phyloP scores from a whole-genome alignment of 371 early-diverging fungal genomes.

The Mortierella sp. region DNA sequence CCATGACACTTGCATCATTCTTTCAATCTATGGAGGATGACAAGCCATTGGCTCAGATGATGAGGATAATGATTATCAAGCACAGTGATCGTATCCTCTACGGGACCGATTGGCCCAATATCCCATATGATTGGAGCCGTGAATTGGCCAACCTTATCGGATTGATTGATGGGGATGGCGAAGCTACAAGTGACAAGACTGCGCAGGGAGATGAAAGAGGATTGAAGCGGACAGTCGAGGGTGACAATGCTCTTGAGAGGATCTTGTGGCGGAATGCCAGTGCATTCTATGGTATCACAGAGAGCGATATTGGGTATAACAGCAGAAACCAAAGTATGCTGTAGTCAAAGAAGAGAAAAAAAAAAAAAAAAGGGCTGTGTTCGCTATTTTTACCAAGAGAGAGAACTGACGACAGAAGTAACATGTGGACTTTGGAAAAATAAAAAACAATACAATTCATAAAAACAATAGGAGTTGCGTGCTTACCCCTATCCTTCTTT shows the following conservation, averaged over 20 bases:
- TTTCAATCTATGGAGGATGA: conserved; percentile 34
- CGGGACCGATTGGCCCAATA: conserved; percentile 59
- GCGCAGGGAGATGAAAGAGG: background rate
- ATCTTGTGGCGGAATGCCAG: conserved; percentile 52
- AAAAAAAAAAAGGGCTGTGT: conserved; percentile 2
- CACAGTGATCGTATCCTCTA: conserved; percentile 52
- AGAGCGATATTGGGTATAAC: conserved; percentile 23
- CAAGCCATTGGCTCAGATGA: conserved; percentile 19
- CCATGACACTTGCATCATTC: conserved; percentile 46
- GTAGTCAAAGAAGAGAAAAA: background rate
- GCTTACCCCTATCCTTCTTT: conserved; percentile 1
- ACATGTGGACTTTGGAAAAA: background rate
- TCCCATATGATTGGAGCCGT: conserved; percentile 56
- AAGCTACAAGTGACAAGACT: background rate
- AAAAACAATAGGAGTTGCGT: background rate
- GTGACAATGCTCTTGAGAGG: conserved; percentile 34
- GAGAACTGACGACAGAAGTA: too few relatives aligned
- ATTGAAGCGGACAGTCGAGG: conserved; percentile 11
- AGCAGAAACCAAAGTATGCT: background rate
- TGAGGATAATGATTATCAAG: conserved; percentile 37
- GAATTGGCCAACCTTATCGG: conserved; percentile 52
- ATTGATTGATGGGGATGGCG: conserved; percentile 40
- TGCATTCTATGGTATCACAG: conserved; percentile 47
- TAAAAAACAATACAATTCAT: too few relatives aligned
- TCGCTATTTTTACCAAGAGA: background rate